phyloP scores from a whole-genome alignment of 2,329 filamentous ascomycete genomes.

The Aspergillus neoniger region DNA sequence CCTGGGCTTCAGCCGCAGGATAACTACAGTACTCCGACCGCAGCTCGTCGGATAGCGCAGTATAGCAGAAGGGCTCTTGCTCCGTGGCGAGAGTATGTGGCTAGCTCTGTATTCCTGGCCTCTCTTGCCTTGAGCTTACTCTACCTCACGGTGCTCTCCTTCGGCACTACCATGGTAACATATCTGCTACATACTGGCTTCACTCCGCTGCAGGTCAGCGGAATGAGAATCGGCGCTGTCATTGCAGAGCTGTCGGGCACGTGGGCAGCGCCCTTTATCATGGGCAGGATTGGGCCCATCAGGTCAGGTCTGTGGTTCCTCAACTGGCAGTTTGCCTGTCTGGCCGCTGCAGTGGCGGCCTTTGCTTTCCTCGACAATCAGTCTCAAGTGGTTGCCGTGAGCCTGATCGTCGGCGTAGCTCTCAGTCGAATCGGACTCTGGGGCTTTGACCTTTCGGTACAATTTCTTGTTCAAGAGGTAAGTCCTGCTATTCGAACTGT shows the following conservation, averaged over 20 bases:
- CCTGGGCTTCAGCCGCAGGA: background rate
- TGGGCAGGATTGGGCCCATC: conserved; percentile 57
- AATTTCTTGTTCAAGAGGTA: conserved; percentile 64
- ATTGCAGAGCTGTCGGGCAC: conserved; percentile 58
- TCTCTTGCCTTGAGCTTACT: conserved; percentile 55
- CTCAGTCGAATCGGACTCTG: conserved; percentile 63
- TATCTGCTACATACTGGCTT: conserved; percentile 56
- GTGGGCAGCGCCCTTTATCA: conserved; percentile 53
- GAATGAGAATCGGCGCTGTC: conserved; percentile 51
- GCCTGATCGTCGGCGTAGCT: conserved; percentile 50
- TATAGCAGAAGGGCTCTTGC: conserved; percentile 12
- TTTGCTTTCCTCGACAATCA: conserved; percentile 42
- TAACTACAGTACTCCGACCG: background rate
- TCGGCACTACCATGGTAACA: conserved; percentile 58
- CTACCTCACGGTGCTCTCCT: conserved; percentile 59
- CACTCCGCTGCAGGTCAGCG: conserved; percentile 50
- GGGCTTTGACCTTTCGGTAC: conserved; percentile 63
- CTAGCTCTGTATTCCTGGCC: conserved; percentile 41
- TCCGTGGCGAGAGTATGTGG: conserved; percentile 32
- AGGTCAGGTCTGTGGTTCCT: conserved; percentile 71
- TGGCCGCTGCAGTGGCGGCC: conserved; percentile 48
- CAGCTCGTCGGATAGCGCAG: conserved; percentile 18
- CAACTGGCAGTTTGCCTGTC: conserved; percentile 65
- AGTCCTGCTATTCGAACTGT: background rate
- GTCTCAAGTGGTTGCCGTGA: conserved; percentile 45